Conservation (phyloP, 208 protist species). For the Trypanosoma congolense region DNA sequence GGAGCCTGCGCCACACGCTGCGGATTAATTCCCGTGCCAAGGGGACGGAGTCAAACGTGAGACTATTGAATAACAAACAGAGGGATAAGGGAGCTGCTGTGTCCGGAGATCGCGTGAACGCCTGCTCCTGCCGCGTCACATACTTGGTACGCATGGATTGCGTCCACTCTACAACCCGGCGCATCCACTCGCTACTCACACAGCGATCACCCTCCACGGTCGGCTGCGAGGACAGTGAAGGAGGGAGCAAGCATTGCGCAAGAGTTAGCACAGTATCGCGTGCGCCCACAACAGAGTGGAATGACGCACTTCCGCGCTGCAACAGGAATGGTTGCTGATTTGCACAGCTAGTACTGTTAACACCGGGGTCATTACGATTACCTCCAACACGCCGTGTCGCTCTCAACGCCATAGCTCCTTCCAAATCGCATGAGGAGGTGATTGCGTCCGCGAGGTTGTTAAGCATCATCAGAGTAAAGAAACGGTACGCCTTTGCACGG, state of each 20-base stretch:
- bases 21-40: conserved; percentile 55
- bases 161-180: conserved; percentile 16
- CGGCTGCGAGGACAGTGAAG: conserved; percentile 3
- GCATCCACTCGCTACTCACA: conserved; percentile 24
- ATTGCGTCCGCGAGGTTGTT: conserved; percentile 40
- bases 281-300: conserved; percentile 47
- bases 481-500: conserved; percentile 29
- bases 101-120: background rate
- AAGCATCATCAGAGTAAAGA: conserved; percentile 40
- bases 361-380: conserved; percentile 7
- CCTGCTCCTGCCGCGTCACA: conserved; percentile 15
- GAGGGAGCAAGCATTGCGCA: conserved; percentile 49
- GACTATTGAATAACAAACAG: conserved; percentile 48
- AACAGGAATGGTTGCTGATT: conserved; percentile 13
- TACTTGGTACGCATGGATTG: conserved; percentile 24
- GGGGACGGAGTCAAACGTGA: conserved; percentile 49
- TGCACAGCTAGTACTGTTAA: conserved; percentile 7
- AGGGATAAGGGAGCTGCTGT: background rate
- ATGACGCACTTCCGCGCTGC: conserved; percentile 44
- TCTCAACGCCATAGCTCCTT: conserved; percentile 53
- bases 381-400: conserved; percentile 43
- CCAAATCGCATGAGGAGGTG: conserved; percentile 55
- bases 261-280: conserved; percentile 44
- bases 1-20: conserved; percentile 34
- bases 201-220: conserved; percentile 10